Conservation (phyloP, 495 filamentous ascomycete genomes). For the Aspergillus avenaceus region DNA sequence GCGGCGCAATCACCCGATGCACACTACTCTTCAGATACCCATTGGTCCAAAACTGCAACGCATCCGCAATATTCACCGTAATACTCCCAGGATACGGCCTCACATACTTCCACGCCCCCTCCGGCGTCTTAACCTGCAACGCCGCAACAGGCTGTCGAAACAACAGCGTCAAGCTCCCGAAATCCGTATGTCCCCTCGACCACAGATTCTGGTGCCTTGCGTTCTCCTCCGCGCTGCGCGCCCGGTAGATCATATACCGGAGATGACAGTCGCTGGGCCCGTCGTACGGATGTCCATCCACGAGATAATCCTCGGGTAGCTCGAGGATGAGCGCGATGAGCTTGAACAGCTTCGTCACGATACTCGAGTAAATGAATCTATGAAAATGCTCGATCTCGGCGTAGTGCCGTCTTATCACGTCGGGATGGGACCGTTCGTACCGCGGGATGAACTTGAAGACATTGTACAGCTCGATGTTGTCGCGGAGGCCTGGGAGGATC, state of each 20-base stretch:
- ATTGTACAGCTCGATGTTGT: constrained; percentile 55
- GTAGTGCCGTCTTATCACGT: constrained; percentile 15
- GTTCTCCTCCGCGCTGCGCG: constrained; percentile 43
- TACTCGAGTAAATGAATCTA: constrained; percentile 17
- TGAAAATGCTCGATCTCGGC: constrained; percentile 21
- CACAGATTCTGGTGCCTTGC: constrained; percentile 37
- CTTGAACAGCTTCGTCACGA: constrained; percentile 21
- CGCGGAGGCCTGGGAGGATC: constrained; percentile 31
- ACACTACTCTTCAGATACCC: constrained; percentile 40
- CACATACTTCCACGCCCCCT: constrained; percentile 46
- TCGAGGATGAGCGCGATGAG: constrained; percentile 49
- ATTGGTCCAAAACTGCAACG: constrained; percentile 39
- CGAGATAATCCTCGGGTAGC: constrained; percentile 49
- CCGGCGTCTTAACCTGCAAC: constrained; percentile 44
- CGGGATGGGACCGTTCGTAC: constrained; percentile 12
- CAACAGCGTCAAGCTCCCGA: constrained; percentile 49
- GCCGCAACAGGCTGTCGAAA: constrained; percentile 53
- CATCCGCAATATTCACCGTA: constrained; percentile 45
- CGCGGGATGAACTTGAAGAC: constrained; percentile 48
- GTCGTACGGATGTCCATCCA: constrained; percentile 45
- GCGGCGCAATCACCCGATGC: constrained; percentile 45
- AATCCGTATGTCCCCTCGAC: constrained; percentile 52
- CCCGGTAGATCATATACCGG: constrained; percentile 54
- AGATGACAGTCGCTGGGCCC: constrained; percentile 44
- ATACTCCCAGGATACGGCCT: constrained; percentile 41